Conservation (phyloP, 129 eudicot species). For the Arctium minus region DNA sequence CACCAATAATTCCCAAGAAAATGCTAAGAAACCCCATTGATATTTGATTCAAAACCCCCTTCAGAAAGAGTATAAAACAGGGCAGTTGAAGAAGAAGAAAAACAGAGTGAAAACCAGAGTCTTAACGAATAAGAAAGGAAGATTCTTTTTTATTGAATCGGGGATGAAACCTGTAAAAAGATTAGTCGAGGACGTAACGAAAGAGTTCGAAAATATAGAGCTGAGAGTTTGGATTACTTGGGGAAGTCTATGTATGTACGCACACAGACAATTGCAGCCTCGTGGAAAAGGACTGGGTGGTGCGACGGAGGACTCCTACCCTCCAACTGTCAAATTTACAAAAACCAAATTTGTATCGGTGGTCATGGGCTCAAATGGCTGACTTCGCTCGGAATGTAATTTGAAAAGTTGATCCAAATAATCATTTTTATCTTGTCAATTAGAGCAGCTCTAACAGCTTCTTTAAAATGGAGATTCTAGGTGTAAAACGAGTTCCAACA, state of each 20-base stretch:
- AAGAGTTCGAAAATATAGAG: not conserved
- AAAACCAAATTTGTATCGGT: not conserved
- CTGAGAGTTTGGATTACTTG: conserved; percentile 3
- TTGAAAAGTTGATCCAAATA: too few species aligned
- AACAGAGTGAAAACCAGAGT: not conserved
- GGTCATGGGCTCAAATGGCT: too few species aligned
- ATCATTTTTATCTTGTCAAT: too few species aligned
- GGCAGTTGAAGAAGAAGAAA: not conserved
- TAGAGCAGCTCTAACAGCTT: too few species aligned
- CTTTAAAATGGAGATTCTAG: too few species aligned
- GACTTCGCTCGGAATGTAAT: too few species aligned
- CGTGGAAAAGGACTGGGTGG: not conserved
- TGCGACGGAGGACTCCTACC: not conserved
- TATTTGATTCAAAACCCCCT: not conserved
- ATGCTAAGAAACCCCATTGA: conserved; percentile 57
- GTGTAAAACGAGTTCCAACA: too few species aligned
- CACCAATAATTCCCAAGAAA: conserved; percentile 58
- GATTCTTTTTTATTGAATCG: not conserved
- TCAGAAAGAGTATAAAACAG: conserved; percentile 9
- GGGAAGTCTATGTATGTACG: not conserved
- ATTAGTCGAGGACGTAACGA: not conserved
- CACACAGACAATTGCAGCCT: not conserved
- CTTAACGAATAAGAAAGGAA: conserved; percentile 15
- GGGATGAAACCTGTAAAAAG: conserved; percentile 20
- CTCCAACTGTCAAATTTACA: conserved; percentile 2